Conservation (phyloP, 805 yeast genomes). For the Starmerella davenportii region DNA sequence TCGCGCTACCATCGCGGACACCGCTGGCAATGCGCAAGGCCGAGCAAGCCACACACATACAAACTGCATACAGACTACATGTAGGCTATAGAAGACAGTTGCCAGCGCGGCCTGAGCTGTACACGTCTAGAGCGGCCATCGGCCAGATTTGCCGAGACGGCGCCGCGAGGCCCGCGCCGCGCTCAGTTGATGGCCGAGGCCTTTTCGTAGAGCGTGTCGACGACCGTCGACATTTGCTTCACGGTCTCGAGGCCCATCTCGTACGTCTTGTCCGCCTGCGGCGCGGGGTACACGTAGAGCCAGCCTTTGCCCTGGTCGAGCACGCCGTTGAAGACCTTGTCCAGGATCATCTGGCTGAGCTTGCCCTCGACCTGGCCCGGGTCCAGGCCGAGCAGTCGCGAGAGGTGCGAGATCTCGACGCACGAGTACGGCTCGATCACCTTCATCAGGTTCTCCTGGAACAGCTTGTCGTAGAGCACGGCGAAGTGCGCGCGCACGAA, state of each 20-base stretch:
- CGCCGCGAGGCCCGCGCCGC: too few species aligned
- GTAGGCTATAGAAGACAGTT: too few species aligned
- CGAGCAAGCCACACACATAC: too few species aligned
- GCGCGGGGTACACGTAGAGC: slow-evolving; percentile 80
- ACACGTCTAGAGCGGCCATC: too few species aligned
- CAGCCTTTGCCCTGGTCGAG: slow-evolving; percentile 97
- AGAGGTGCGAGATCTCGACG: slow-evolving; percentile 81
- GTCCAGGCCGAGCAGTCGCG: slow-evolving; percentile 75
- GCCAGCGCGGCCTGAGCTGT: too few species aligned
- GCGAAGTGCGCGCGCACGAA: slow-evolving; percentile 82
- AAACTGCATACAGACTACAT: too few species aligned
- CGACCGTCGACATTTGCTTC: slow-evolving; percentile 70
- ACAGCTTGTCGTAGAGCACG: slow-evolving; percentile 77
- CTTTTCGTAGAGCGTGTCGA: slow-evolving; percentile 82
- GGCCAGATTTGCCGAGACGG: too few species aligned
- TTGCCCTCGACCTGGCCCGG: slow-evolving; percentile 82
- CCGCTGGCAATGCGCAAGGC: too few species aligned
- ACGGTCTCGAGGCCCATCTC: slow-evolving; percentile 74
- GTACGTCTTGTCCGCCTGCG: slow-evolving; percentile 72
- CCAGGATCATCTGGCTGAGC: slow-evolving; percentile 88
- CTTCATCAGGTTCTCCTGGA: slow-evolving; percentile 83
- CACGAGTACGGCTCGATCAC: slow-evolving; percentile 91
- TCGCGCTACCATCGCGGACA: too few species aligned
- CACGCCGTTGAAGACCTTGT: slow-evolving; percentile 87
- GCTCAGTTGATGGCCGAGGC: slow-evolving; percentile 53